phyloP scores from a whole-genome alignment of 2,329 filamentous ascomycete species.

The Pseudopyrenochaeta lycopersici region DNA sequence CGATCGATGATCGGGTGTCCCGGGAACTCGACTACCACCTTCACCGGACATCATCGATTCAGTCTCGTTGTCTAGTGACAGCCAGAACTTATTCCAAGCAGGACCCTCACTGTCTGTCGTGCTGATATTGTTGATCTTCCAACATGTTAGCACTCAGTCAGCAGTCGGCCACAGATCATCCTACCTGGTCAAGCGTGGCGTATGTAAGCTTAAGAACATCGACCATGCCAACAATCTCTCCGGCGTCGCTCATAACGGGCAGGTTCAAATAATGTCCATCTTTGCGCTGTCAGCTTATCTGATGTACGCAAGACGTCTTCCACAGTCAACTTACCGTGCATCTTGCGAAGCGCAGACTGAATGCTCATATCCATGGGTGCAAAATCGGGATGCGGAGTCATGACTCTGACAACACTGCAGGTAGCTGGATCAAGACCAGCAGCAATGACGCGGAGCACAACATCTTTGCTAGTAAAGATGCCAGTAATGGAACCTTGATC shows the following conservation, averaged over 20 bases:
- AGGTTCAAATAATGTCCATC: constrained; percentile 98
- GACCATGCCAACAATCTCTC: constrained; percentile 99
- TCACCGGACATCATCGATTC: constrained; percentile 97
- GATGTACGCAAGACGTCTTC: not conserved
- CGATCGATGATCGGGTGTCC: constrained; percentile 74
- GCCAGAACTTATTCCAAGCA: constrained; percentile 99
- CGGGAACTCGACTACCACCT: constrained; percentile 75
- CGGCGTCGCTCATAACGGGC: constrained; percentile 96
- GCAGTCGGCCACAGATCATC: constrained; percentile 12
- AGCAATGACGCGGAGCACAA: constrained; percentile 96
- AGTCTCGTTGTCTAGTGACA: constrained; percentile 92
- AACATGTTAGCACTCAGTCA: constrained; percentile 11
- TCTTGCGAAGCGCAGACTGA: constrained; percentile 95
- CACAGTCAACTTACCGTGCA: constrained; percentile 79
- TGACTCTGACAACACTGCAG: constrained; percentile 97
- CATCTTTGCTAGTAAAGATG: constrained; percentile 99
- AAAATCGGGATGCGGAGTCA: constrained; percentile 99
- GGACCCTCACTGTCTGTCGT: constrained; percentile 90
- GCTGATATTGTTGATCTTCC: constrained; percentile 85
- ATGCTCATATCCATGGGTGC: constrained; percentile 99
- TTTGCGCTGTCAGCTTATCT: constrained; percentile 49
- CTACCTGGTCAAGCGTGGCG: constrained; percentile 92
- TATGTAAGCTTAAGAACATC: constrained; percentile 98
- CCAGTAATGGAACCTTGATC: constrained; percentile 97
- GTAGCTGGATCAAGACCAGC: constrained; percentile 92